Base-by-base conservation (phyloP, 2,329 filamentous ascomycete species). In the Epicoccum sorghinum region DNA sequence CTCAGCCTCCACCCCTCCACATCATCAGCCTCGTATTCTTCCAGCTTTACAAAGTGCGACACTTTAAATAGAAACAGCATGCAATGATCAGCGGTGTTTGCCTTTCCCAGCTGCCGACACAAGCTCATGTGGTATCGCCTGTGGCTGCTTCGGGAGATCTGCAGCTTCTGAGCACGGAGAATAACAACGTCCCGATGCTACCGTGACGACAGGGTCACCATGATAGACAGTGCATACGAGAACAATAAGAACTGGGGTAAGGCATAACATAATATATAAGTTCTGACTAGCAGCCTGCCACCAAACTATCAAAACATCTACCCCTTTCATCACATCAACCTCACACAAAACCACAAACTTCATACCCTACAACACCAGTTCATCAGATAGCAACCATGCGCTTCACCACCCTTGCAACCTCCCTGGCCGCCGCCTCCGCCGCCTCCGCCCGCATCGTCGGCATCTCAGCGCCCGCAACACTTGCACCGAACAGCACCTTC, bases 381-480 rank as follows among this genome's bases (percentile, higher is more conserved):
- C 2, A 42, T n/a, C n/a, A 46, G 36, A 22, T 18, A 51, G 12
- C 24, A 35, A 49, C 27, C 36, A 59, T 59, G 45, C 51, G 49
- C 42, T 57, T 59, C 47, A 47, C 42, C 12, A 57, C 27, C 30
- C 36, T 52, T 18, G 43, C 53, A 35, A 49, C 54, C 18, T 23
- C 45, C 13, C 35, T 52, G 25, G 36, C 39, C 24, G 38, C 43
- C 29, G 45, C 47, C 35, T 54, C 45, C 14, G 51, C 40, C 45
- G 51, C 45, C 22, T 54, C 51, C 6, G 45, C 43, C 64, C 74
- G 76, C 59, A 79, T 82, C 57, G 60, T 61, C 52, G 78, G 79
- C 68, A 75, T 81, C 62, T 65, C 73, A 13, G 70, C 77, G 13
- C 80, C 80, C 1, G 51, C 68, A 7, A 78, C 71, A 35, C 72